Evolutionary conservation across 176 grass and related monocot species (phyloP), one percentile per base, ranked within the genome.

Genomic region (Ampelocalamus luodianensis): DNA sequence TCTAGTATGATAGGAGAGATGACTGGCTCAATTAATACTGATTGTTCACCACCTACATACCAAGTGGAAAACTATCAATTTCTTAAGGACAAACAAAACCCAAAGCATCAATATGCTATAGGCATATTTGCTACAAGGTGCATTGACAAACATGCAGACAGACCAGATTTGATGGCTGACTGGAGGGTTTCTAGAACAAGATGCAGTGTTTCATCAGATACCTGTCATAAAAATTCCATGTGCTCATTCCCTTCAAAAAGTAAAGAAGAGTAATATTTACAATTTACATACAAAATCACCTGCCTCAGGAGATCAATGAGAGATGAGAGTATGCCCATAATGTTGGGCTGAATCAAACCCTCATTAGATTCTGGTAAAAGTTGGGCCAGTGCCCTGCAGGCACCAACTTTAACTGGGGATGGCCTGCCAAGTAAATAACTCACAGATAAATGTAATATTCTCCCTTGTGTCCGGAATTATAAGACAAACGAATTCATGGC

Each of bases 181-280:
- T 95, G 93, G 65, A 98, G 85, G 32, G 96, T 98, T 92, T 98
- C 96, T 64, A 98, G 82, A 71, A 98, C 89, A 92, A 98, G 96
- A 95, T 93, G 93, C 68, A 98, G 74, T 24, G 96, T 92, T 86
- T 95, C 96, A 77, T 98, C 96, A 55, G 96, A 95, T 59, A 93
- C 96, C 96, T 98, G 75, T 59, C 79, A 83, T 54, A 62, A 92
- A 80, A 79, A 54, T 10, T 62, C 24, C 43, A 81, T 44, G 24
- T 68, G 37, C 43, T 87, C 49, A 72, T 67, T 65, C 64, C 65
- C 77, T 81, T 72, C 12, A 80, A 70, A 68, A 42, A 48, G 15
- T 68, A 36, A 76, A 53, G 71, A 67, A 3, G 79, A 55, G 73
- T 58, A 79, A 86, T 50, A 50, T 82, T 79, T 72, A 69, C 44